Percentiles rank a stretch among this genome's conserved stretches.
phyloP scores from a whole-genome alignment of 2,329 filamentous ascomycete species.

The Beauveria bassiana region DNA sequence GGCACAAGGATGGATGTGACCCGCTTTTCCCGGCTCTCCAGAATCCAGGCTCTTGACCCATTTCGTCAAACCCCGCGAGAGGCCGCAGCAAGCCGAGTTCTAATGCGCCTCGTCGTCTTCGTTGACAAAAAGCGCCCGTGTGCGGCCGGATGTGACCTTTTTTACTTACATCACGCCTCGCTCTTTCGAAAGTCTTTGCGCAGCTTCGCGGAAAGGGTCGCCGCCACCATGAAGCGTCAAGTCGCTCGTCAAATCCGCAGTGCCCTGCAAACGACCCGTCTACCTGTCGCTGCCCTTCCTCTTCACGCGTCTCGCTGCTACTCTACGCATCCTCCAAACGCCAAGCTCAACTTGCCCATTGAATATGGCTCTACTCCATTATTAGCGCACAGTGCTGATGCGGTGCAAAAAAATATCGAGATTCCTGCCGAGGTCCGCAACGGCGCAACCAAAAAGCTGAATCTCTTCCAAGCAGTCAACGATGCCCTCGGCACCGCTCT shows the following conservation, averaged over 20 bases:
- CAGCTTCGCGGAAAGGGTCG: background rate
- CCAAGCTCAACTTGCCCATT: constrained; percentile 72
- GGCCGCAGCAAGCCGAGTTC: constrained; percentile 32
- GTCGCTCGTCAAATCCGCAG: constrained; percentile 23
- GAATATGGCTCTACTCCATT: constrained; percentile 80
- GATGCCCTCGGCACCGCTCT: constrained; percentile 78
- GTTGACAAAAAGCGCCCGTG: constrained; percentile 13
- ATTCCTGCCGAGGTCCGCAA: constrained; percentile 58
- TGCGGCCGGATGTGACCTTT: constrained; percentile 6
- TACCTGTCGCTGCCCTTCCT: background rate
- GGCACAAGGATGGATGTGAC: constrained; percentile 11
- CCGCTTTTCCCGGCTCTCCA: constrained; percentile 7
- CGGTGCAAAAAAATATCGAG: constrained; percentile 63
- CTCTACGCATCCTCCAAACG: constrained; percentile 51
- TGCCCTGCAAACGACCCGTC: constrained; percentile 17
- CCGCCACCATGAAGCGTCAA: constrained; percentile 26
- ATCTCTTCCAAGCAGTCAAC: constrained; percentile 91
- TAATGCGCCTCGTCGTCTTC: background rate
- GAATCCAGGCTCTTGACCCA: background rate
- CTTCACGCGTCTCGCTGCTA: constrained; percentile 28
- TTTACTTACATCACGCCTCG: constrained; percentile 9
- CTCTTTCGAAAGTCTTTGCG: constrained; percentile 9
- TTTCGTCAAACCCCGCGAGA: constrained; percentile 22
- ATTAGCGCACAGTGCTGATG: constrained; percentile 69
- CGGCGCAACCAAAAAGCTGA: constrained; percentile 75